Conservation (phyloP, 768 basidiomycete species). For the Hebeloma cylindrosporum region DNA sequence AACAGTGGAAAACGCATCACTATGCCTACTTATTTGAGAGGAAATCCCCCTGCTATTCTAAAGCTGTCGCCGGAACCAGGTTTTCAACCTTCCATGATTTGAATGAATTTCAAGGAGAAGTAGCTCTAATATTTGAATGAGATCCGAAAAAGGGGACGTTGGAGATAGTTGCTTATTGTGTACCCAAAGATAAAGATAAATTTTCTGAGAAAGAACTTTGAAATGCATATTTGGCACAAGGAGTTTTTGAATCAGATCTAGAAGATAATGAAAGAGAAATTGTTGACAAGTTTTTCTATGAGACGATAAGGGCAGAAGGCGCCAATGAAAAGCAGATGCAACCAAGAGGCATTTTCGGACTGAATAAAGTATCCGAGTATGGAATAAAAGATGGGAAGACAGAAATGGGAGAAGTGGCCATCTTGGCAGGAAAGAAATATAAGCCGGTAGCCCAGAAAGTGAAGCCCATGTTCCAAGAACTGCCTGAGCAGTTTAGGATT, state of each 20-base stretch:
- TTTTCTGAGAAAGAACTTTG: background rate
- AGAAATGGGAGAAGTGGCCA: background rate
- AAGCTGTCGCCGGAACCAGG: background rate
- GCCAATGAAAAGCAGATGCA: background rate
- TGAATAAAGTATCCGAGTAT: too few species aligned
- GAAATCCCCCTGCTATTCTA: background rate
- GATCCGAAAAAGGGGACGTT: slow-evolving; percentile 1
- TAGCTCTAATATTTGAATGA: slow-evolving; percentile 11
- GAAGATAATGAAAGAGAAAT: slow-evolving; percentile 1
- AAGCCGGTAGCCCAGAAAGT: slow-evolving; percentile 30
- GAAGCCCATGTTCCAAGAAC: slow-evolving; percentile 19
- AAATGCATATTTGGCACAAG: slow-evolving; percentile 9
- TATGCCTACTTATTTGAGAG: slow-evolving; percentile 17
- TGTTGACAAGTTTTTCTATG: slow-evolving; percentile 4
- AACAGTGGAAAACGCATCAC: slow-evolving; percentile 15
- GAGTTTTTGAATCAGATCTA: background rate
- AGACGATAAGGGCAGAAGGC: background rate
- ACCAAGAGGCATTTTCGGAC: background rate
- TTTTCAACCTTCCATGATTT: slow-evolving; percentile 14
- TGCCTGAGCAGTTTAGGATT: slow-evolving; percentile 30
- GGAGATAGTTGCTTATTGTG: background rate
- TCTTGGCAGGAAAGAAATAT: slow-evolving; percentile 24
- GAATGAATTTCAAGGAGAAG: slow-evolving; percentile 13
- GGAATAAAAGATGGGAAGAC: background rate
- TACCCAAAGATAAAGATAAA: background rate